Percentiles rank a stretch among this genome's conserved stretches.
These are phyloP conservation scores for Tricholoma terreum DNA, from an alignment of 768 basidiomycete genomes.

Conservation along the genomic window DNA sequence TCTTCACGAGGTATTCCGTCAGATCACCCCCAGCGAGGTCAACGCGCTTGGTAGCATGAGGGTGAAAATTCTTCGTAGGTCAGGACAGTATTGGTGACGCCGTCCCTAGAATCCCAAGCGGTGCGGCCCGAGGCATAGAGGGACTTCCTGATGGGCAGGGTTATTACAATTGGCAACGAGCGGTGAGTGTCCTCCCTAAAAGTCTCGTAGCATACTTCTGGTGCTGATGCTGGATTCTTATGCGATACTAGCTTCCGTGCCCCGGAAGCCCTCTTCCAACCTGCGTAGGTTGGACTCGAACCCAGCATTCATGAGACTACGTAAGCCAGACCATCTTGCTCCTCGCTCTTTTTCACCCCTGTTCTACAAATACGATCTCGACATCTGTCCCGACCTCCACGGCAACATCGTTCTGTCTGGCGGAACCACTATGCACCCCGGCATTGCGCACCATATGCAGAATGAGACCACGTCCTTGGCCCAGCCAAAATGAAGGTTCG, in stretches of 20 bases:
- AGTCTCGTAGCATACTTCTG: slow-evolving; percentile 21
- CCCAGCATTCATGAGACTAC: slow-evolving; percentile 92
- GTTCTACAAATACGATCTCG: slow-evolving; percentile 82
- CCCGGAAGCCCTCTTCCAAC: slow-evolving; percentile 93
- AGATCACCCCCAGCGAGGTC: too few relatives aligned
- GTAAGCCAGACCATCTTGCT: too few relatives aligned
- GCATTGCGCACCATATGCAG: slow-evolving; percentile 94
- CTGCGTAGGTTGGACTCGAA: slow-evolving; percentile 82
- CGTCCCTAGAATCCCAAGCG: too few relatives aligned
- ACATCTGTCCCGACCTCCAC: slow-evolving; percentile 78
- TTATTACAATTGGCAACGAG: slow-evolving; percentile 93
- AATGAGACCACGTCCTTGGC: slow-evolving; percentile 81
- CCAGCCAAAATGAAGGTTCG: slow-evolving; percentile 84
- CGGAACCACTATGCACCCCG: slow-evolving; percentile 94
- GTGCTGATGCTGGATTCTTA: slow-evolving; percentile 42
- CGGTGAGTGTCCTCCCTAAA: slow-evolving; percentile 66
- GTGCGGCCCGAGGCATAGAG: too few relatives aligned
- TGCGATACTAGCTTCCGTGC: slow-evolving; percentile 76
- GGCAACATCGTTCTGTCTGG: slow-evolving; percentile 86
- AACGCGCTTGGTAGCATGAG: too few relatives aligned
- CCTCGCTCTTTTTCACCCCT: too few relatives aligned
- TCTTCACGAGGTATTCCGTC: too few relatives aligned
- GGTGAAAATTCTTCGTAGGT: too few relatives aligned
- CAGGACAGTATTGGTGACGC: too few relatives aligned
- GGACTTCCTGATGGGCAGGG: slow-evolving; percentile 91